phyloP scores from a whole-genome alignment of 352 stramenopile genomes.

The Phytophthora melonis region DNA sequence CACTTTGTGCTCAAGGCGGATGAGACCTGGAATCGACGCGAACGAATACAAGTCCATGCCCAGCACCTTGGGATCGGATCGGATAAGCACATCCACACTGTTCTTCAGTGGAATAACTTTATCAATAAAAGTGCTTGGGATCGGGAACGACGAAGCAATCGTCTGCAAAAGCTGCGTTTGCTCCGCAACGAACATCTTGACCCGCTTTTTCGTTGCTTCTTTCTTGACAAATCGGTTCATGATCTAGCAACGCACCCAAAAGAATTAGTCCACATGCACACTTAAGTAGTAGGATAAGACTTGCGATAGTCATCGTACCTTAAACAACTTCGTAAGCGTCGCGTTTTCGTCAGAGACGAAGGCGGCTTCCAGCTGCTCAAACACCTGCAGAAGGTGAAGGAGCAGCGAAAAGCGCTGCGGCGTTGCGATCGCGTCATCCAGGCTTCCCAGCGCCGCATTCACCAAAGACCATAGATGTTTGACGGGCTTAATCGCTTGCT shows the following conservation, averaged over 20 bases:
- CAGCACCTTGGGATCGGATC: slow-evolving; percentile 77
- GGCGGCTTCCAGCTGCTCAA: slow-evolving; percentile 60
- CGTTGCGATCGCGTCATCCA: slow-evolving; percentile 60
- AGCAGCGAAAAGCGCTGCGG: slow-evolving; percentile 75
- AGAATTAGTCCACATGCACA: neutral
- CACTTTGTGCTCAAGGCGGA: slow-evolving; percentile 81
- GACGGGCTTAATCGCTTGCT: slow-evolving; percentile 44
- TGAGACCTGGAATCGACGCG: slow-evolving; percentile 46
- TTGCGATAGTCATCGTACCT: slow-evolving; percentile 27
- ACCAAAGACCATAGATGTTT: slow-evolving; percentile 67
- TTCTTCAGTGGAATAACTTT: slow-evolving; percentile 53
- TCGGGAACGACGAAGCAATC: slow-evolving; percentile 52
- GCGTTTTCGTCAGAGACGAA: slow-evolving; percentile 47
- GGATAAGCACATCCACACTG: slow-evolving; percentile 67
- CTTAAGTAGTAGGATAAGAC: neutral
- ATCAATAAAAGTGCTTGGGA: slow-evolving; percentile 46
- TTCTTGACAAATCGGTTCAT: slow-evolving; percentile 63
- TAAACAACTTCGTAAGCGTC: slow-evolving; percentile 50
- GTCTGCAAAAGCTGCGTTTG: slow-evolving; percentile 61
- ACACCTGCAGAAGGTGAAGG: slow-evolving; percentile 70
- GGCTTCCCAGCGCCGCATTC: slow-evolving; percentile 41
- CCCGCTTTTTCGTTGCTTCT: slow-evolving; percentile 57
- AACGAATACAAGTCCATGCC: slow-evolving; percentile 75
- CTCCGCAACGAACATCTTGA: slow-evolving; percentile 48
- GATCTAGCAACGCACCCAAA: slow-evolving; percentile 29